Conservation (phyloP, 805 yeast species). For the Wickerhamomyces xylosicus region DNA sequence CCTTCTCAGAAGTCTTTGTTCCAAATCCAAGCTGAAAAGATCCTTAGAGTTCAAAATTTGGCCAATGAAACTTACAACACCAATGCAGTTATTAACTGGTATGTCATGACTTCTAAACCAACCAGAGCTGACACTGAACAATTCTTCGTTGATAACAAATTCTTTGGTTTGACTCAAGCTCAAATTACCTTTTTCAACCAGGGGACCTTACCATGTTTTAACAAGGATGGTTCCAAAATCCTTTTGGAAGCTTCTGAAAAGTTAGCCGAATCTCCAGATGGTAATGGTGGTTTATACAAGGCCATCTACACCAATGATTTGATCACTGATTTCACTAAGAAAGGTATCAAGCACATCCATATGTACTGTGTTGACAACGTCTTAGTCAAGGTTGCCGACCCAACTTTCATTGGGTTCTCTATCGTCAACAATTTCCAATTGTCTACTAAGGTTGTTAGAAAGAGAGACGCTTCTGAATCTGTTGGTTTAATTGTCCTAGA, state of each 20-base stretch:
- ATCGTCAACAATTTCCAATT: slow-evolving; percentile 54
- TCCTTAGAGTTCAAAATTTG: slow-evolving; percentile 49
- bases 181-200: slow-evolving; percentile 83
- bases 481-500: slow-evolving; percentile 87
- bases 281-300: slow-evolving; percentile 93
- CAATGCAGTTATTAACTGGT: slow-evolving; percentile 55
- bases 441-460: slow-evolving; percentile 92
- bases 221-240: slow-evolving; percentile 56
- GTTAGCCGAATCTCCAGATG: slow-evolving; percentile 88
- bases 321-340: slow-evolving; percentile 52
- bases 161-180: slow-evolving; percentile 55
- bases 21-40: slow-evolving; percentile 87
- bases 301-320: slow-evolving; percentile 61
- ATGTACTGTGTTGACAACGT: slow-evolving; percentile 97
- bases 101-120: slow-evolving; percentile 91
- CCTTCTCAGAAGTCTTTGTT: slow-evolving; percentile 81
- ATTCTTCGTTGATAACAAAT: slow-evolving; percentile 50
- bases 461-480: slow-evolving; percentile 75
- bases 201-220: slow-evolving; percentile 89
- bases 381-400: slow-evolving; percentile 88
- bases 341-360: slow-evolving; percentile 81
- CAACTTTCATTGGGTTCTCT: slow-evolving; percentile 75
- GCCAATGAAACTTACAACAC: slow-evolving; percentile 27
- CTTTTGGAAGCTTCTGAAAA: slow-evolving; percentile 44
- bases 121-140: slow-evolving; percentile 67